A percentile compares a stretch with the other conserved stretches of the same genome.
phyloP scores from a whole-genome alignment of 345 rosid species.

The Gossypium mustelinum region DNA sequence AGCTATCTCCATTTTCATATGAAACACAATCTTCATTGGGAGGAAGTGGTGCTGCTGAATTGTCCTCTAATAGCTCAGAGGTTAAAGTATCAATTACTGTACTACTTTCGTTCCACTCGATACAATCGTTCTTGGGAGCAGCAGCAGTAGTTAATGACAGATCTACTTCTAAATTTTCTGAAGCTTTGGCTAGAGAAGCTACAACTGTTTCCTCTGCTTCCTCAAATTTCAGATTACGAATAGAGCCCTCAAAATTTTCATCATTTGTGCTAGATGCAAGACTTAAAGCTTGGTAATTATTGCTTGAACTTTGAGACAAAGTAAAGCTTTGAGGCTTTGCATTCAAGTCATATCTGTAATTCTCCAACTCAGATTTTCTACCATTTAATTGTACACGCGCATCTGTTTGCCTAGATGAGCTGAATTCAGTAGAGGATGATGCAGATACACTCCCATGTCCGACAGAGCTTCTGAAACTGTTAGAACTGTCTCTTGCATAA shows the following conservation, averaged over 20 bases:
- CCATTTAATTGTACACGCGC: conserved; percentile 58
- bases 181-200: conserved; percentile 36
- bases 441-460: conserved; percentile 72
- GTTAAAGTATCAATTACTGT: conserved; percentile 39
- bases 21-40: conserved; percentile 24
- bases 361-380: conserved; percentile 63
- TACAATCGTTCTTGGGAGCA: conserved; percentile 22
- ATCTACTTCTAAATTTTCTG: conserved; percentile 31
- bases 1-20: conserved; percentile 41
- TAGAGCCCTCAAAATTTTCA: conserved; percentile 34
- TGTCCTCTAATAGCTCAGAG: conserved; percentile 39
- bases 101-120: conserved; percentile 29
- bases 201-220: conserved; percentile 34
- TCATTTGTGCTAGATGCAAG: conserved; percentile 39
- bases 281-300: conserved; percentile 48
- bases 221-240: conserved; percentile 28
- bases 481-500: conserved; percentile 57
- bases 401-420: conserved; percentile 62
- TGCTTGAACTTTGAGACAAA: conserved; percentile 54
- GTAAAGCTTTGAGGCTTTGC: conserved; percentile 55
- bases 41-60: conserved; percentile 23
- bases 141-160: conserved; percentile 22
- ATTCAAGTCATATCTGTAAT: conserved; percentile 47
- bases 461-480: conserved; percentile 76
- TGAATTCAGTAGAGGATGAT: conserved; percentile 76